Conservation (phyloP, 2,329 filamentous ascomycete genomes). For the Penicillium sp. region DNA sequence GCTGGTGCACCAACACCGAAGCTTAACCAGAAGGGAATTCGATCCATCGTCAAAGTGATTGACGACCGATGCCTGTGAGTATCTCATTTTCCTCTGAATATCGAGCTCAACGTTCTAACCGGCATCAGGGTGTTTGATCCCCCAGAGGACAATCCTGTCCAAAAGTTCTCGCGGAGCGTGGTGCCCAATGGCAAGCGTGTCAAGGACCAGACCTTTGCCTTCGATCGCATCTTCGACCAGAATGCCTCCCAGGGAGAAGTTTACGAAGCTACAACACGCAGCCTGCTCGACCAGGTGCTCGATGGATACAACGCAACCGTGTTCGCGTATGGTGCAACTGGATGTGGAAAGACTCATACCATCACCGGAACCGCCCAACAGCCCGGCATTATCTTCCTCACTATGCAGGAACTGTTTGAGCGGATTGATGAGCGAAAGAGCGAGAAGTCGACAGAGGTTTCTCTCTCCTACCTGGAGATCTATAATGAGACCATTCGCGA, state of each 20-base stretch:
- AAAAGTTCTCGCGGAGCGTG: constrained; percentile 78
- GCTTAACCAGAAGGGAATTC: constrained; percentile 77
- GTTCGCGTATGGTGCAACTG: constrained; percentile 95
- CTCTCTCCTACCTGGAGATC: constrained; percentile 93
- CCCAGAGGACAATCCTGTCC: constrained; percentile 88
- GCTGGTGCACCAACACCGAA: constrained; percentile 83
- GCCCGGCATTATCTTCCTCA: constrained; percentile 96
- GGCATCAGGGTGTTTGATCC: constrained; percentile 81
- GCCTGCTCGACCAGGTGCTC: constrained; percentile 86
- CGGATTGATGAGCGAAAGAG: constrained; percentile 81
- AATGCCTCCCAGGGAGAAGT: constrained; percentile 88
- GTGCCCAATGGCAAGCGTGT: constrained; percentile 82
- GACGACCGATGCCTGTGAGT: constrained; percentile 93
- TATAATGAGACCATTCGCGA: constrained; percentile 99
- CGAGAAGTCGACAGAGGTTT: constrained; percentile 85
- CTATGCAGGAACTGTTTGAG: constrained; percentile 98
- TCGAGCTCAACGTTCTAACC: constrained; percentile 15
- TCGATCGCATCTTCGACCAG: constrained; percentile 95
- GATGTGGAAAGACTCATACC: constrained; percentile 97
- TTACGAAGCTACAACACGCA: constrained; percentile 87
- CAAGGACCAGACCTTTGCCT: constrained; percentile 96
- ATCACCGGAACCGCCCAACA: constrained; percentile 89
- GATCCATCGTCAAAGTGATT: constrained; percentile 90
- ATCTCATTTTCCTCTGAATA: neutral
- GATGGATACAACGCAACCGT: constrained; percentile 99